Evolutionary conservation across 2,329 filamentous ascomycete genomes (phyloP), one percentile per base, ranked within the genome.

Genomic region (Aspergillus phoenicis): DNA sequence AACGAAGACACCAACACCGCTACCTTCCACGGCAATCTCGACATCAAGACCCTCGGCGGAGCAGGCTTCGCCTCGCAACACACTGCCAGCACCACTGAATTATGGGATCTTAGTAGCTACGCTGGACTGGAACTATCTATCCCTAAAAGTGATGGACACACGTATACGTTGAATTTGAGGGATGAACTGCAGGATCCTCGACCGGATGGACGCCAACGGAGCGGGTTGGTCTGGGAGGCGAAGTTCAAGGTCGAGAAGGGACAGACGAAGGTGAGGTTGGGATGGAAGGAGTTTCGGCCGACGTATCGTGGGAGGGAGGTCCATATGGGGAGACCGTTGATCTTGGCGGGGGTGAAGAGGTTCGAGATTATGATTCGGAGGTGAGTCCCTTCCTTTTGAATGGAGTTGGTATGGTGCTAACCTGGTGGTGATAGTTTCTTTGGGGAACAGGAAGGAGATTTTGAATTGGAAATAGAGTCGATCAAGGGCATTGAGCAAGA

Each of bases 11-110:
- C 73, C 13, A 65, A 74, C 24, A 74, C 72, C 4, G 85, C 82
- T 4, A 75, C 73, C 8, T 93, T 93, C 77, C 78, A 85, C 64
- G 91, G 91, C 2, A 80, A 81, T 24, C 82, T 95, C 20, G 91
- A 95, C 76, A 91, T 89, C 64, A 83, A 83, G 57, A 87, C 90
- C 0, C 85, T 95, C 0, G 91, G 91, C 26, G 91, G 90, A 30
- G 91, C 91, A 0, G 91, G 91, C 5, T 95, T 96, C 71, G 91
- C 91, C 8, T 91, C 88, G 4, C 91, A 94, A 73, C 85, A 89
- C 51, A 92, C 89, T 4, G 82, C 81, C 3, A 76, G 75, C 41
- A 85, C 87, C 7, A 77, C 83, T 41, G 76, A 82, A 13, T 77
- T 77, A 24, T 90, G 89, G 84, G 84, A 95, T 68, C 76, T 95